Evolutionary conservation across 148 eudicot genomes (phyloP), one percentile per base, ranked within the genome.

Genomic region (Mesembryanthemum crystallinum): DNA sequence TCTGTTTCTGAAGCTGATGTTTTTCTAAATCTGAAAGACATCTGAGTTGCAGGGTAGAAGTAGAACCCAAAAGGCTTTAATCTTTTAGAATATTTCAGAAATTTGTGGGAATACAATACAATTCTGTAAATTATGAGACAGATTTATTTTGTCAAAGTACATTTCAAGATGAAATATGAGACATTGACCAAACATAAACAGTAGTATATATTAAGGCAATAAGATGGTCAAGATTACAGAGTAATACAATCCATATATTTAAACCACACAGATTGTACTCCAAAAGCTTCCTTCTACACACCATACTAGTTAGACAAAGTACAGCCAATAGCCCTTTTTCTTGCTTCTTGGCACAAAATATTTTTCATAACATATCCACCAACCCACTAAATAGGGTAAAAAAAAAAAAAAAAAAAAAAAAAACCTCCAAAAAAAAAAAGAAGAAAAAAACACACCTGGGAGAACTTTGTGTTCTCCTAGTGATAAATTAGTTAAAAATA

Each of bases 331-430:
- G 49, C 74, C 49, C 45, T 57, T 72, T 54, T 30, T 11, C 49
- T 17, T 39, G 66, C 51, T 58, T 33, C 30, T 73, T 28, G 62
- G 24, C 45, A 15, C 23, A 25, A 59, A n/a, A 62, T 60, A 75
- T 52, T 45, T 55, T 67, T 23, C 77, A 69, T 69, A 21, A 18
- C 32, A 12, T 58, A 69, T 23, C 49, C 14, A 73, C 55, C 78
- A 74, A 69, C 75, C 79, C 71, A 70, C 59, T 59, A 30, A n/a
- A 25, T 8, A 75, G 79, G 83, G 75, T 64, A 51, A 45, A 69
- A 43, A 51, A 18, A 0, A 47, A 35, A 67, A 71, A 35, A 37
- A 23, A 27, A 72, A 64, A 10, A 70, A 51, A 25, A 52, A 55
- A 54, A 12, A 72, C 12, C 30, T 3, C 5, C 13, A 45, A 75